These are phyloP conservation scores for Citrus hindsii DNA, from an alignment of 345 rosid genomes.

Conservation along the genomic window DNA sequence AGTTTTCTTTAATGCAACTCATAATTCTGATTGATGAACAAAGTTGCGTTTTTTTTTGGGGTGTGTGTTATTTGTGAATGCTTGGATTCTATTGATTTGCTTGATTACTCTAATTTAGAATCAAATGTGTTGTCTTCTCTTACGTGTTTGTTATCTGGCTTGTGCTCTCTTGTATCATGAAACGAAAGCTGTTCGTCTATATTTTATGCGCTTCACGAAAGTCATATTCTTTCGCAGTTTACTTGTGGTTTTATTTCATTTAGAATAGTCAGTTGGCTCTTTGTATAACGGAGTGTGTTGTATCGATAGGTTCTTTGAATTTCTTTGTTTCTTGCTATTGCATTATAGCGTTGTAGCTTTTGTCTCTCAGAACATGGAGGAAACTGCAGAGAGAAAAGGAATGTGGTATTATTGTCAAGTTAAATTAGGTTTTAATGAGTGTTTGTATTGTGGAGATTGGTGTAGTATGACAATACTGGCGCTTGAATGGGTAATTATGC, in stretches of 20 bases:
- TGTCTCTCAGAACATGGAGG: not conserved
- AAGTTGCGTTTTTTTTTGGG: not conserved
- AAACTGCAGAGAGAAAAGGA: not conserved
- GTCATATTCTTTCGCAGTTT: not conserved
- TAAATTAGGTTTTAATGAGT: not conserved
- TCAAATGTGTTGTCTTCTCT: not conserved
- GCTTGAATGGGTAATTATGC: no score
- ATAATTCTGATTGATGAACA: not conserved
- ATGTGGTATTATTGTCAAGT: not conserved
- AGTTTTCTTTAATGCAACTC: not conserved
- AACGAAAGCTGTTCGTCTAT: not conserved
- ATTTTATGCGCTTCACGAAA: not conserved
- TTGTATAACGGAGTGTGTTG: not conserved
- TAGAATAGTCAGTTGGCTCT: not conserved
- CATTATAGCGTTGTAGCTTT: not conserved
- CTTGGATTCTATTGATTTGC: not conserved
- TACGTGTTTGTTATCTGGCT: not conserved
- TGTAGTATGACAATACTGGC: not conserved
- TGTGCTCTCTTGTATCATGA: not conserved
- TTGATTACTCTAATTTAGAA: not conserved
- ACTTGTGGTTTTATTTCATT: not conserved
- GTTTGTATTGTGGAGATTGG: not conserved
- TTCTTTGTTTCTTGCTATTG: not conserved
- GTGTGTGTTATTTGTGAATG: not conserved
- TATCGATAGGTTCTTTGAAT: not conserved